Percentiles rank a stretch among this genome's conserved stretches.
These are phyloP conservation scores for Saccharum hybrid DNA, from an alignment of 202 grass and related monocot species.

Conservation along the genomic window DNA sequence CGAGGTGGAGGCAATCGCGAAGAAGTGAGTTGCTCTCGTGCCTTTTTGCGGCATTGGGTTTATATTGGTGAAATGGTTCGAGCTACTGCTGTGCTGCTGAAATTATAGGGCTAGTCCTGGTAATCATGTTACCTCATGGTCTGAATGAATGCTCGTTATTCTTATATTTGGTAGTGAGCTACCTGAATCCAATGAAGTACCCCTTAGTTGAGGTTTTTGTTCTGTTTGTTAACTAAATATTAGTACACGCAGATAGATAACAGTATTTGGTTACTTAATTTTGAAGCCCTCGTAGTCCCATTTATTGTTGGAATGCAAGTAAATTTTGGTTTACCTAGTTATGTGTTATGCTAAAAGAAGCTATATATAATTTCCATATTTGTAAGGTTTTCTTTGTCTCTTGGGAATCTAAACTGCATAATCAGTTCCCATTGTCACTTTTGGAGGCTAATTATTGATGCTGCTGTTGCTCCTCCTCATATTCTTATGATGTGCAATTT, in stretches of 20 bases:
- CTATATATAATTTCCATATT: constrained; percentile 1
- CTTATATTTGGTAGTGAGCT: background rate
- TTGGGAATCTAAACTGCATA: background rate
- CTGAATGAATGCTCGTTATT: background rate
- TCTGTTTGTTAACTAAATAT: background rate
- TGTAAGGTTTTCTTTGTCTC: background rate
- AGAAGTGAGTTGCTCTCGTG: constrained; percentile 56
- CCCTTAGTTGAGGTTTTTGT: background rate
- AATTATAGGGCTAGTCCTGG: background rate
- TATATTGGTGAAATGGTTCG: background rate
- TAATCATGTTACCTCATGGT: background rate
- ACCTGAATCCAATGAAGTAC: background rate
- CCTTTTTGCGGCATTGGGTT: constrained; percentile 22
- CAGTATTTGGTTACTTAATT: background rate
- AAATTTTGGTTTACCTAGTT: constrained; percentile 17
- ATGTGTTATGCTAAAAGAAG: constrained; percentile 22
- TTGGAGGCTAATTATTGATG: background rate
- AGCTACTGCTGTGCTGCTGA: background rate
- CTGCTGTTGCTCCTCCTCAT: constrained; percentile 7
- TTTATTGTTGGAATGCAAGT: background rate
- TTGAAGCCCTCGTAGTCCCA: background rate
- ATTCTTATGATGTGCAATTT: constrained; percentile 39
- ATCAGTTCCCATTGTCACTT: background rate
- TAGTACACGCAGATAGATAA: background rate
- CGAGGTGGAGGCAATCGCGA: constrained; percentile 73